Evolutionary conservation across 202 grass and related monocot genomes (phyloP).

Genomic region (Digitaria exilis): DNA sequence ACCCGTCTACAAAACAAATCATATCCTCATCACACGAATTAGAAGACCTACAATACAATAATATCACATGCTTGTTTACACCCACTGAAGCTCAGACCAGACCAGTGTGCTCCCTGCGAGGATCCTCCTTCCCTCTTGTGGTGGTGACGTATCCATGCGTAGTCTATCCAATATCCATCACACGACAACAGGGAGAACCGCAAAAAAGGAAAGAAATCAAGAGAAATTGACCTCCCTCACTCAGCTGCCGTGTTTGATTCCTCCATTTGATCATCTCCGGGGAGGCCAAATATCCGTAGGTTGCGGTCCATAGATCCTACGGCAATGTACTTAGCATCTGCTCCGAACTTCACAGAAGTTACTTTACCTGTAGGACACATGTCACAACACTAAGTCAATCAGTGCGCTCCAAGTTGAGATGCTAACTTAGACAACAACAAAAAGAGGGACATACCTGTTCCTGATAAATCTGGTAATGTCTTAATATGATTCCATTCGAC

Average conservation of each 20-base stretch:
- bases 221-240: conserved; percentile 31
- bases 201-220: conserved; percentile 27
- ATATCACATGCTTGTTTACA: conserved; percentile 50
- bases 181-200: neutral
- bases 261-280: conserved; percentile 68
- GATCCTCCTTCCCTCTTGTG: conserved; percentile 16
- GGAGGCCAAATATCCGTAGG: conserved; percentile 88
- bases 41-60: conserved; percentile 56
- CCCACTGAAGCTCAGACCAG: neutral
- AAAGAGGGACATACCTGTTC: conserved; percentile 81
- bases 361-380: conserved; percentile 65
- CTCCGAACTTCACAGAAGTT: conserved; percentile 77
- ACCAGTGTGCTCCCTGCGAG: conserved; percentile 1
- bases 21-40: conserved; percentile 52
- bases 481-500: conserved; percentile 95
- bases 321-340: conserved; percentile 84
- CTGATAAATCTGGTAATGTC: conserved; percentile 93
- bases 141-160: conserved; percentile 7
- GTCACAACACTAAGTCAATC: too few species aligned
- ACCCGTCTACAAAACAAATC: conserved; percentile 43
- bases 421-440: neutral
- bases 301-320: conserved; percentile 98
- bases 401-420: neutral
- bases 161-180: conserved; percentile 25
- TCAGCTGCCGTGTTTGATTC: conserved; percentile 37